Evolutionary conservation across 371 early-diverging fungal species (phyloP), one percentile per base, ranked within the genome.

Genomic region (Smittium mucronatum): DNA sequence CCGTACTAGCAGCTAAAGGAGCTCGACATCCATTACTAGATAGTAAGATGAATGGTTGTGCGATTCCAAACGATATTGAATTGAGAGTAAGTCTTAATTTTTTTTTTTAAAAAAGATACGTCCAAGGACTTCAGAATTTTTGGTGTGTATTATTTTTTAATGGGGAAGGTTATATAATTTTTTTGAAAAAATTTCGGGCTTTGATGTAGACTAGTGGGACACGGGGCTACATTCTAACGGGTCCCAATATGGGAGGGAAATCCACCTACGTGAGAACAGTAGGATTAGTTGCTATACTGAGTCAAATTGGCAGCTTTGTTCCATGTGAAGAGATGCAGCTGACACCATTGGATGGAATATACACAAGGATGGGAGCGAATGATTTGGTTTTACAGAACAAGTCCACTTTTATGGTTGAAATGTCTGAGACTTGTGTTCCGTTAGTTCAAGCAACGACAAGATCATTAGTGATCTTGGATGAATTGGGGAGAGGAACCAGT

Each of bases 201-300:
- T 31, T 58, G 0, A 69, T 63, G 11, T 58, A 30, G 65, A 61
- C 64, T 11, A 31, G 58, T n/a, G 17, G 68, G 63, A 34, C 67
- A 34, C 78, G 75, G 59, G 82, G 82, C 21, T 72, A 87, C 75
- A 73, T 89, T 1, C 69, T 91, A 34, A 90, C 89, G 16, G 92
- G 93, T 0, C 91, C 94, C 28, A 94, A 94, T 72, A 93, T 94
- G 89, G 93, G 92, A 34, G 96, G 96, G 35, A 92, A 90, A 66
- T 76, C 72, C 65, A 90, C 90, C 2, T 86, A 89, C 71, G 81
- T 92, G 32, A 85, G 92, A 59, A 87, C 88, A 57, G 83, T 91
- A 0, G 91, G 90, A 11, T 65, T 92, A 29, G 82, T 89, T 34
- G 80, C 83, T 26, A 84, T 96, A 63, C 84, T 94, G 85, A 89